Base-by-base conservation (phyloP, 2,329 filamentous ascomycete genomes). In the Pseudonectria foliicola region DNA sequence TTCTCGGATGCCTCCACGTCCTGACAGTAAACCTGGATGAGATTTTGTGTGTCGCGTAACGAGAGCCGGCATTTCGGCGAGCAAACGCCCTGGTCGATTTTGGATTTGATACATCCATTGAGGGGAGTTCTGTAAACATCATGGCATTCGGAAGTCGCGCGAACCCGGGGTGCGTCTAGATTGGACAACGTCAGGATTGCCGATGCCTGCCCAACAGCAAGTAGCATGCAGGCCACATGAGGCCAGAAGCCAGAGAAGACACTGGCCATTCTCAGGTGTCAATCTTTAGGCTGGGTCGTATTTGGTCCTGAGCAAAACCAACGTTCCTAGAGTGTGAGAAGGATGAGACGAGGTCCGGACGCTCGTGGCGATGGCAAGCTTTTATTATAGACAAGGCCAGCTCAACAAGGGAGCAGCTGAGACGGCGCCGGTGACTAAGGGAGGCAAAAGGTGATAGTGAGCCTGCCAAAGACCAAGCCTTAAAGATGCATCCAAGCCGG, bases 101-200 rank as follows among this genome's bases (percentile, higher is more conserved):
- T 66, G 35, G 35, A 18, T 4, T 45, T 24, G 4, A 33, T 37
- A 47, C 67, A 71, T 32, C 57, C 55, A n/a, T 36, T 27, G 16
- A 71, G 58, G 5, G 58, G 57, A 6, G 53, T 50, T 43, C 64
- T 62, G 51, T 71, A 71, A 24, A 62, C 64, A 25, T 59, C 45
- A 11, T 60, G 50, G 44, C 67, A 71, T 27, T 43, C n/a, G 55
- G 50, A 35, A 70, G 56, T 27, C 58, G 50, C 35, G 68, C 56
- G 36, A 70, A 63, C 44, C 59, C 58, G 29, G 62, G 57, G 18
- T 70, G 55, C 4, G 46, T 51, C n/a, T 57, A 33, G 2, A 42
- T 43, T n/a, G 5, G 18, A 21, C 18, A 21, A 8, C 18, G 18
- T 21, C 18, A 21, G 5, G 18, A 35, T 29, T 28, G 39, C 54